Evolutionary conservation across 225 moss, liverwort and hornwort genomes (phyloP), one percentile per base, ranked within the genome.

Genomic region (Sphagnum tenellum): DNA sequence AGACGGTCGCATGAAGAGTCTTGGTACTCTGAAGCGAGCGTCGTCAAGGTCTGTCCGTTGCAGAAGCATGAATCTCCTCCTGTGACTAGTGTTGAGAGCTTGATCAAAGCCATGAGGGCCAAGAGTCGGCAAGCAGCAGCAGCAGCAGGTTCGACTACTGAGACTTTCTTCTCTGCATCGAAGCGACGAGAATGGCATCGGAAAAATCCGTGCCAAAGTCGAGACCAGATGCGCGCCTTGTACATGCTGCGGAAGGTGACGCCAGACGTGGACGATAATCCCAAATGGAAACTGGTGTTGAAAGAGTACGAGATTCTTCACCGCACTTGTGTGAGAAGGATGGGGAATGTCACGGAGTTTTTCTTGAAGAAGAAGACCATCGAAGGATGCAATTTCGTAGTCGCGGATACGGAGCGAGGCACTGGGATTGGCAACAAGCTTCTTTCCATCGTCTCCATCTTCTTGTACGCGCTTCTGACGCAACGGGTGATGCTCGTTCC

Each of bases 401-500:
- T 78, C 7, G 73, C 73, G 3, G 72, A 71, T 61, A 71, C 78
- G 12, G 69, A 66, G 69, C 4, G 2, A 1, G 84, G 83, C 7
- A 29, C 29, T 29, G 29, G 29, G 29, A 57, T 86, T 47, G 86
- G 86, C 14, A 86, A 86, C 72, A 82, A 82, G 67, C 60, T 78
- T 2, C 74, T 79, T 2, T 72, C 75, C 49, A 63, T 73, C 2
- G 5, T 66, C 49, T 79, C 86, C 55, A 74, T 71, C 55, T 47
- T 77, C 44, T 11, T 86, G 58, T 82, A 82, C 67, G 86, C 77
- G 8, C 47, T 86, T 49, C 64, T 86, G 0, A 86, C 86, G 8
- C 79, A 82, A 47, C 51, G 86, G 52, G 86, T 82, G 7, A 54
- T 86, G 47, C 72, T 86, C 45, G 68, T 86, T 10, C 77, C 84